These are phyloP conservation scores for Marsdenia floribunda DNA, from an alignment of 257 asterid genomes.

Conservation along the genomic window DNA sequence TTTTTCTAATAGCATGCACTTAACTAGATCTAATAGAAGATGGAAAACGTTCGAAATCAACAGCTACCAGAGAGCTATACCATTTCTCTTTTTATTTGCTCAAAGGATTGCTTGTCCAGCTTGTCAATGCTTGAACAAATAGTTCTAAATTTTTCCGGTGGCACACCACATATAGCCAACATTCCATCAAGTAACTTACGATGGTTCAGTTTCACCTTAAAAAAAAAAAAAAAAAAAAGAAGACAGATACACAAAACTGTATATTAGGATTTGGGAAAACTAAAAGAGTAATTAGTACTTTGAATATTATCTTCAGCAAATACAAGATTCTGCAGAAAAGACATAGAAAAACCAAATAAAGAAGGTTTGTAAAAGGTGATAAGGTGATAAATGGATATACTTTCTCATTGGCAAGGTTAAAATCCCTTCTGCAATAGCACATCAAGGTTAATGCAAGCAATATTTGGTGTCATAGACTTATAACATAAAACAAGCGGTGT, in stretches of 20 bases:
- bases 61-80: constrained; percentile 33
- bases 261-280: not conserved
- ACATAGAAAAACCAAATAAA: not conserved
- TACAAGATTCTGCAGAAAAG: not conserved
- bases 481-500: not conserved
- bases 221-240: constrained; percentile 16
- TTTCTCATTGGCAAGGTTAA: not conserved
- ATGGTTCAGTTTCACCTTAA: constrained; percentile 91
- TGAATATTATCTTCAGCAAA: not conserved
- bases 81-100: constrained; percentile 89
- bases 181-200: constrained; percentile 85
- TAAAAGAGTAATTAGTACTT: not conserved
- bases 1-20: not conserved
- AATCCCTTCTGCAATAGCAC: not conserved
- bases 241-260: not conserved
- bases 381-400: not conserved
- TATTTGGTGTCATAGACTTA: not conserved
- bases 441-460: not conserved
- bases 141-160: constrained; percentile 75
- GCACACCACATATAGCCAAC: constrained; percentile 92
- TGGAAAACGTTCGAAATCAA: not conserved
- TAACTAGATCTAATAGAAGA: not conserved
- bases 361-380: not conserved
- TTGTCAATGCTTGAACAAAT: constrained; percentile 96
- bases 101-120: constrained; percentile 88